These are phyloP conservation scores for Daldinia caldariorum DNA, from an alignment of 495 filamentous ascomycete genomes.

Conservation along the genomic window DNA sequence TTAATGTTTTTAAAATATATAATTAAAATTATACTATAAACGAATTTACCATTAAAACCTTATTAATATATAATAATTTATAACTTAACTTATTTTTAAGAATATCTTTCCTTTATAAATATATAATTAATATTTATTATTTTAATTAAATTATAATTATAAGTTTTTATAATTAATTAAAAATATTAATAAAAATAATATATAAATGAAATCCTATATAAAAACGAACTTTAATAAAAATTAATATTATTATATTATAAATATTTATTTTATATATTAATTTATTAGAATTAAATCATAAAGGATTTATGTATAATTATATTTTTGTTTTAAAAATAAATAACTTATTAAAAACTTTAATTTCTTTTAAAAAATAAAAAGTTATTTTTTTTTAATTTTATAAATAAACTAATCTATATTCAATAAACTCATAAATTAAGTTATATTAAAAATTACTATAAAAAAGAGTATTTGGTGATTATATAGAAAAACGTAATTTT, in stretches of 20 bases:
- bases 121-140: slow-evolving; percentile 4
- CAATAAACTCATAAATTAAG: neutral
- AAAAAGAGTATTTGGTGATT: neutral
- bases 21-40: too few species aligned
- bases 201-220: too few species aligned
- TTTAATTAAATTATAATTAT: neutral
- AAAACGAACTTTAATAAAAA: neutral
- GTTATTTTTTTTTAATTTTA: neutral
- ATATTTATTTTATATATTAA: neutral
- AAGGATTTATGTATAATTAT: neutral
- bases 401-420: neutral
- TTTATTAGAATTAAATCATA: neutral
- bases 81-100: slow-evolving; percentile 5
- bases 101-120: slow-evolving; percentile 4
- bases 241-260: neutral
- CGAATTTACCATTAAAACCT: neutral
- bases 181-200: neutral
- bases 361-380: neutral
- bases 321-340: neutral
- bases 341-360: too few species aligned
- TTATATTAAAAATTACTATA: neutral
- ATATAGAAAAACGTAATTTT: neutral
- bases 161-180: neutral
- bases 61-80: slow-evolving; percentile 5
- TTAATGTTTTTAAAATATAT: too few species aligned